phyloP scores from a whole-genome alignment of 2,329 filamentous ascomycete genomes.

The Calonectria honghensis region DNA sequence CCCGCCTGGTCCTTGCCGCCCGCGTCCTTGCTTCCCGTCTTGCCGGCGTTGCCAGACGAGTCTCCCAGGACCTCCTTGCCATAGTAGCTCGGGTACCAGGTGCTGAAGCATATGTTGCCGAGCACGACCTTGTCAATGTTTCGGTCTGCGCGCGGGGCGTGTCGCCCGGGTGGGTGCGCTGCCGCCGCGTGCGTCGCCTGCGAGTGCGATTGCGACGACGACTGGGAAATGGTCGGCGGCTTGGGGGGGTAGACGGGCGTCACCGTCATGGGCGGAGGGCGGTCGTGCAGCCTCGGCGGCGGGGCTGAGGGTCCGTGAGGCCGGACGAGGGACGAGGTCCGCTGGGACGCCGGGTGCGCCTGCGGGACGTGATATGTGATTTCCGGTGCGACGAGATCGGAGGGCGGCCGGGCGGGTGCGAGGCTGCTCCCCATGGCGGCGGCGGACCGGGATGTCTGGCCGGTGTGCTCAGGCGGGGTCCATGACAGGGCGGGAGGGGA shows the following conservation, averaged over 20 bases:
- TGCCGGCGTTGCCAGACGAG: conserved; percentile 57
- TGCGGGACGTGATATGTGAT: conserved; percentile 64
- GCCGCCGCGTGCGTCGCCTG: conserved; percentile 18
- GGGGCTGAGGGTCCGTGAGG: conserved; percentile 59
- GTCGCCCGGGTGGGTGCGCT: conserved; percentile 54
- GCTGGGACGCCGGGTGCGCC: conserved; percentile 51
- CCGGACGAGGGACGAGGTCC: conserved; percentile 57
- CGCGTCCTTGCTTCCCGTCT: conserved; percentile 55
- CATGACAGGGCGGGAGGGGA: conserved; percentile 51
- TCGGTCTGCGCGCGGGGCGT: conserved; percentile 72
- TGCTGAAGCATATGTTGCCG: conserved; percentile 87
- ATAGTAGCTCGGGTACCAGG: conserved; percentile 96
- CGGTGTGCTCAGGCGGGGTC: conserved; percentile 52
- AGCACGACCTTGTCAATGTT: conserved; percentile 93
- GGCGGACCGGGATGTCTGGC: conserved; percentile 41
- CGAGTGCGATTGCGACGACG: background rate
- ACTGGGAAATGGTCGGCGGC: conserved; percentile 48
- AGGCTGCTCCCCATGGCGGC: conserved; percentile 53
- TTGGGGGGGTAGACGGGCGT: conserved; percentile 62
- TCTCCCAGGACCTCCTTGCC: conserved; percentile 80
- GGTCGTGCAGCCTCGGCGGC: conserved; percentile 57
- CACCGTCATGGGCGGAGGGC: conserved; percentile 54
- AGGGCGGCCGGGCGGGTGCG: conserved; percentile 53
- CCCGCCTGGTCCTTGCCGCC: conserved; percentile 54
- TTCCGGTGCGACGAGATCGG: conserved; percentile 63